Evolutionary conservation across 129 eudicot genomes (phyloP), one percentile per base, ranked within the genome.

Genomic region (Tanacetum coccineum): DNA sequence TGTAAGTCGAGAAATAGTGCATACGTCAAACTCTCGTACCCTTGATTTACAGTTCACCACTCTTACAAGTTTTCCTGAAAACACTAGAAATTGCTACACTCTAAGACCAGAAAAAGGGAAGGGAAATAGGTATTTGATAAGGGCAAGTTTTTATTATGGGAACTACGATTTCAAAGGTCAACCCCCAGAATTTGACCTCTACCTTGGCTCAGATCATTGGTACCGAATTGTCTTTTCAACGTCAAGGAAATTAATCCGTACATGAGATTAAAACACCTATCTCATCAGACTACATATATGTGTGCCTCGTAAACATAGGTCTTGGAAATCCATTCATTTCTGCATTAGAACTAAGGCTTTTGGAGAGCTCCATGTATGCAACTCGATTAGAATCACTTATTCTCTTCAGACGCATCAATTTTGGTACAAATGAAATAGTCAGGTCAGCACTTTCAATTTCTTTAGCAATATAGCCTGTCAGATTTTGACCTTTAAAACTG

Each of bases 1-100:
- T 9, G 62, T 56, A 11, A 52, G 19, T 0, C 12, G 10, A 4
- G 4, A 64, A 61, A 20, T 4, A 75, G 21, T 15, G 13, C 56
- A 40, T 13, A 4, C 20, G 10, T 13, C 13, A 13, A 9, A n/a
- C 53, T n/a, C 13, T 0, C 68, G 3, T 0, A 61, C 6, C 9
- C 57, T 56, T 52, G 10, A 52, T 18, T 2, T 52, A 25, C 55
- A 64, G 3, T 21, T 20, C 15, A 75, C 64, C 0, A 66, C 36
- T 57, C 15, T 79, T 9, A 76, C 82, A 79, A 79, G 82, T 67
- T 83, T 83, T 61, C 82, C 84, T 19, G 5, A 70, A n/a, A 80
- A 80, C 15, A 59, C 26, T 14, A 59, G 81, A 58, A 76, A 76
- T 57, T 83, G 88, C 42, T 83, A 83, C 72, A 76, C 74, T 48